Base-by-base conservation (phyloP, 495 filamentous ascomycete genomes). In the Amorphotheca resinae region DNA sequence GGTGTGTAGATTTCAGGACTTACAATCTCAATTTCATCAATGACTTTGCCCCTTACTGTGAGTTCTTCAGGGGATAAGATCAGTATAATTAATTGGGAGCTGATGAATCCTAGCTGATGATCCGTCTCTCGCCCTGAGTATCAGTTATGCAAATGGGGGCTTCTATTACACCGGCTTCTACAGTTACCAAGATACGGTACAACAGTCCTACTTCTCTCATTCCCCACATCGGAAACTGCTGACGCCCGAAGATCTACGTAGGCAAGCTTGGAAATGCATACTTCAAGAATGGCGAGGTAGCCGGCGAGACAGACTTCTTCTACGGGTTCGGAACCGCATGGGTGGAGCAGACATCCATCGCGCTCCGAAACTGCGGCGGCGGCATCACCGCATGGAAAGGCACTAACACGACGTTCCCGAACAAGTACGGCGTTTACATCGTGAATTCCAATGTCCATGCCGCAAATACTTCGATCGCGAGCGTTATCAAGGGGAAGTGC, bases 381-480 rank as follows among this genome's bases (percentile, higher is more conserved):
- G 74, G 76, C 35, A 68, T 79, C 36, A 77, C 72, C n/a, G 74
- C 74, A 5, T 79, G 74, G 76, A 80, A 80, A 42, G 75, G 74
- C 11, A 74, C 68, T 1, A 80, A 80, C 56, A 78, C 73, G 0
- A 77, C 72, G 17, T 75, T 71, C 44, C 49, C 50, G 4, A 80
- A 80, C 57, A 76, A 74, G 43, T 80, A 76, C 58, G 75, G 75
- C 21, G 64, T 75, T 14, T 80, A 79, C 57, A 69, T 80, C 45
- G 58, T 65, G 30, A 63, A 69, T 42, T 71, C 66, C 17, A 58
- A 50, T 23, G 57, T 75, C 20, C 50, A 54, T 2, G 68, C 69
- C 0, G 70, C 67, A 38, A 77, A 80, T 50, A 40, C 60, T 16
- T 69, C 66, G 18, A 53, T 77, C 21, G 43, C 46, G 1, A 18